Evolutionary conservation across 768 basidiomycete genomes (phyloP).

Genomic region (Trametes coccinea): DNA sequence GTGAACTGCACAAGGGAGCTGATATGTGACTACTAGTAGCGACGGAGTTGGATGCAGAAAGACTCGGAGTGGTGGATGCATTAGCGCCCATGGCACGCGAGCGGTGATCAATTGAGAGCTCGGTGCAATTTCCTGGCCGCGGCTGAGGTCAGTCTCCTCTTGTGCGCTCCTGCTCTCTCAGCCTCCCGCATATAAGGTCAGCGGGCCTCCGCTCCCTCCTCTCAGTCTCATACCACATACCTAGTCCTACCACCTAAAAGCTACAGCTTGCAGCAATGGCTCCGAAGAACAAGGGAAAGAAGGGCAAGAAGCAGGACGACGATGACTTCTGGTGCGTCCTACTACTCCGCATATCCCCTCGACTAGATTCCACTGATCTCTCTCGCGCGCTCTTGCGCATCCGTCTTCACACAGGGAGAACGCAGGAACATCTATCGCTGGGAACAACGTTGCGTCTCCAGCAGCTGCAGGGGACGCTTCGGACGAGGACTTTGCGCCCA

Average conservation of each 20-base stretch:
- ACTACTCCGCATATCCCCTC: neutral
- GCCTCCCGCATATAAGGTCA: neutral
- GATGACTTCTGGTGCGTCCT: constrained; percentile 74
- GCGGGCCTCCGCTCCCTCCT: neutral
- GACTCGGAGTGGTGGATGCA: too few relatives aligned
- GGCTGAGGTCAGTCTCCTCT: constrained; percentile 8
- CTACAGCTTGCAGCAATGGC: constrained; percentile 40
- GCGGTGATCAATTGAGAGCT: constrained; percentile 9
- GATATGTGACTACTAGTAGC: too few relatives aligned
- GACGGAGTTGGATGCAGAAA: too few relatives aligned
- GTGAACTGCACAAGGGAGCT: too few relatives aligned
- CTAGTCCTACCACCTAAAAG: neutral
- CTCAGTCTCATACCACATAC: neutral
- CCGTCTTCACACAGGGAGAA: constrained; percentile 51
- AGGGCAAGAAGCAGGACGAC: constrained; percentile 78
- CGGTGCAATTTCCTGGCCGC: constrained; percentile 12
- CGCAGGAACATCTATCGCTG: constrained; percentile 56
- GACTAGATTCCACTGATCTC: constrained; percentile 23
- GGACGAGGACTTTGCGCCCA: constrained; percentile 44
- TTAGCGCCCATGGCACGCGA: constrained; percentile 8
- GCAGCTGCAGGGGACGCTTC: constrained; percentile 36
- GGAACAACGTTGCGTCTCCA: constrained; percentile 36
- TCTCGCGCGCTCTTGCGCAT: constrained; percentile 2
- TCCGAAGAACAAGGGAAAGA: constrained; percentile 83
- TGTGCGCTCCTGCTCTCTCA: neutral